Evolutionary conservation across 306 rosid genomes (phyloP).

Genomic region (Leucaena leucocephala): DNA sequence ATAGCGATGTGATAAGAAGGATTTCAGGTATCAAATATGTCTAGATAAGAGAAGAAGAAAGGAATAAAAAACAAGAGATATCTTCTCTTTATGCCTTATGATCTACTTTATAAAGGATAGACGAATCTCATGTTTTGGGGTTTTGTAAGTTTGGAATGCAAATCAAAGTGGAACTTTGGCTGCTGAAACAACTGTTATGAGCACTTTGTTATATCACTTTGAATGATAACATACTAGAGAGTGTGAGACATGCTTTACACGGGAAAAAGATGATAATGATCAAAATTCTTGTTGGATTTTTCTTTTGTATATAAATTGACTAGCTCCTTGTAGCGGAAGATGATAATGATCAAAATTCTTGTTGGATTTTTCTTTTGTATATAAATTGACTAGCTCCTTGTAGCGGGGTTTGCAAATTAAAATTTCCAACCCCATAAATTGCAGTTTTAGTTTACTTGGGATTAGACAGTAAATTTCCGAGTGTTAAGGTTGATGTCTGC

Average conservation of each 20-base stretch:
- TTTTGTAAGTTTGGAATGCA: conserved; percentile 21
- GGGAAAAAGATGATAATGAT: conserved; percentile 13
- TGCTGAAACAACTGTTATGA: conserved; percentile 10
- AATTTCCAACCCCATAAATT: conserved; percentile 13
- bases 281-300: conserved; percentile 15
- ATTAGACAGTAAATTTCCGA: conserved; percentile 9
- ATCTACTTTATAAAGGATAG: conserved; percentile 17
- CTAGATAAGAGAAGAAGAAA: conserved; percentile 6
- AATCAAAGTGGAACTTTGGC: conserved; percentile 1
- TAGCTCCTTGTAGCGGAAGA: conserved; percentile 22
- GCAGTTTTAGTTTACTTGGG: neutral
- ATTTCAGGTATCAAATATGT: conserved; percentile 23
- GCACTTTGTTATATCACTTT: conserved; percentile 9
- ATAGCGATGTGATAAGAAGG: conserved; percentile 27
- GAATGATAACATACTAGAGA: conserved; percentile 42
- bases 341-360: conserved; percentile 7
- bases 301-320: conserved; percentile 12
- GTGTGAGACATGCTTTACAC: conserved; percentile 27
- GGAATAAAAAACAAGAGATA: neutral
- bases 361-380: neutral
- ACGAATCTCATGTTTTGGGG: conserved; percentile 33
- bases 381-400: conserved; percentile 15
- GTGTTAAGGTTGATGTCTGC: conserved; percentile 4
- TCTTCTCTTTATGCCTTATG: conserved; percentile 36
- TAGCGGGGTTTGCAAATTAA: conserved; percentile 25